Percentiles rank a stretch among this genome's conserved stretches.
These are phyloP conservation scores for Colletotrichum gigasporum DNA, from an alignment of 2,329 filamentous ascomycete genomes.

Conservation along the genomic window DNA sequence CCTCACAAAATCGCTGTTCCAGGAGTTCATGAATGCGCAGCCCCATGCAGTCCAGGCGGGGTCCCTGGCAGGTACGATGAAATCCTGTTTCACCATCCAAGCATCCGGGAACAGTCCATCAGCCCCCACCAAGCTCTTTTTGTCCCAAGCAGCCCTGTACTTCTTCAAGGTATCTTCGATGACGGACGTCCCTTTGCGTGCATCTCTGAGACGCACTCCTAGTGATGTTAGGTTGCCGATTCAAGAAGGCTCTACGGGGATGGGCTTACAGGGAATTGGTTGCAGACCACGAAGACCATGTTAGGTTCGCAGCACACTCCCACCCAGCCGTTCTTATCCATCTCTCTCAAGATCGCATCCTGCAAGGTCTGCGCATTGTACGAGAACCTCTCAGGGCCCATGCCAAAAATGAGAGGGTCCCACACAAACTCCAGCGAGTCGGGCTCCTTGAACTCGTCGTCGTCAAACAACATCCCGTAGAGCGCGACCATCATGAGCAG, in stretches of 20 bases:
- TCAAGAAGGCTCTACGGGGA: constrained; percentile 27
- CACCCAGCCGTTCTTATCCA: constrained; percentile 49
- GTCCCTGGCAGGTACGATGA: neutral
- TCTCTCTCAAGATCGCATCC: constrained; percentile 43
- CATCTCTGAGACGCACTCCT: too few relatives aligned
- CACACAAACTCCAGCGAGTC: constrained; percentile 46
- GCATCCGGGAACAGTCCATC: constrained; percentile 38
- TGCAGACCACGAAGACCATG: constrained; percentile 49
- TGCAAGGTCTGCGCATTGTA: constrained; percentile 46
- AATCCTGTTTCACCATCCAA: constrained; percentile 2
- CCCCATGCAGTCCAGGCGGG: neutral
- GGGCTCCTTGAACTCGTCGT: constrained; percentile 47
- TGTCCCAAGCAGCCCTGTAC: constrained; percentile 45
- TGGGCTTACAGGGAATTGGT: constrained; percentile 54
- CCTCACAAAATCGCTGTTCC: constrained; percentile 42
- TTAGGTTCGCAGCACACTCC: constrained; percentile 55
- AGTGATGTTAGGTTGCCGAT: accelerated
- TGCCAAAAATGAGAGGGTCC: constrained; percentile 48
- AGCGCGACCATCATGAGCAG: constrained; percentile 49
- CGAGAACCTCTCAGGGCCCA: constrained; percentile 45
- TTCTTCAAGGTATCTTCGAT: constrained; percentile 45
- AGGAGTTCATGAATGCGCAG: constrained; percentile 48
- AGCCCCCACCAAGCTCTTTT: constrained; percentile 40
- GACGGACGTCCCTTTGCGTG: too few relatives aligned
- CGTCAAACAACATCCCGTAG: constrained; percentile 52